Conservation (phyloP, 2,329 filamentous ascomycete genomes). For the Oidium heveae region DNA sequence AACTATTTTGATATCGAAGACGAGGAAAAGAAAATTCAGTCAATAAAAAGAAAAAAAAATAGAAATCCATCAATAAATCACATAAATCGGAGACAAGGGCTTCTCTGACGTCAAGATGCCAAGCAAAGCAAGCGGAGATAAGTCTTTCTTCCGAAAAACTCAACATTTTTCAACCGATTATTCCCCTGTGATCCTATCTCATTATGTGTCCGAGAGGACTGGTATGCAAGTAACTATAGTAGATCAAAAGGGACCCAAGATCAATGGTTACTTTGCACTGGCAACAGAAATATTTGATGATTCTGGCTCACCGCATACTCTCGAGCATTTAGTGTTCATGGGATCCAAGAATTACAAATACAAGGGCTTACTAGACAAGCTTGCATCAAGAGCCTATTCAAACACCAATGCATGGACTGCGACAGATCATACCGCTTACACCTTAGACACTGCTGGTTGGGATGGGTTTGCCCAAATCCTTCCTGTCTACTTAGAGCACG, state of each 20-base stretch:
- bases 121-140: slow-evolving; percentile 3
- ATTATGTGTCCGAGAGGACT: slow-evolving; percentile 87
- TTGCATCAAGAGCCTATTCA: slow-evolving; percentile 82
- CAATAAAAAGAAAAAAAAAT: too few relatives aligned
- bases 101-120: too few relatives aligned
- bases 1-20: too few relatives aligned
- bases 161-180: slow-evolving; percentile 79
- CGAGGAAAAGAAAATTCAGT: too few relatives aligned
- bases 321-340: slow-evolving; percentile 70
- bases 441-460: slow-evolving; percentile 85
- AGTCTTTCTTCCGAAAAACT: slow-evolving; percentile 50
- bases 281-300: slow-evolving; percentile 96
- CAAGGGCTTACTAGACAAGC: slow-evolving; percentile 83
- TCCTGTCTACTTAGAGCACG: slow-evolving; percentile 84
- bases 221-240: slow-evolving; percentile 88
- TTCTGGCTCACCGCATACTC: slow-evolving; percentile 69
- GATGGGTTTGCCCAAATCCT: slow-evolving; percentile 87
- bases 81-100: too few relatives aligned
- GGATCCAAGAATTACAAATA: slow-evolving; percentile 84
- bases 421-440: slow-evolving; percentile 90
- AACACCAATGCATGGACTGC: slow-evolving; percentile 94
- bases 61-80: too few relatives aligned
- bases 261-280: slow-evolving; percentile 81
- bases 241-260: slow-evolving; percentile 80
- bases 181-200: slow-evolving; percentile 64